Conservation (phyloP, 2,329 filamentous ascomycete genomes). For the Verticillium longisporum region DNA sequence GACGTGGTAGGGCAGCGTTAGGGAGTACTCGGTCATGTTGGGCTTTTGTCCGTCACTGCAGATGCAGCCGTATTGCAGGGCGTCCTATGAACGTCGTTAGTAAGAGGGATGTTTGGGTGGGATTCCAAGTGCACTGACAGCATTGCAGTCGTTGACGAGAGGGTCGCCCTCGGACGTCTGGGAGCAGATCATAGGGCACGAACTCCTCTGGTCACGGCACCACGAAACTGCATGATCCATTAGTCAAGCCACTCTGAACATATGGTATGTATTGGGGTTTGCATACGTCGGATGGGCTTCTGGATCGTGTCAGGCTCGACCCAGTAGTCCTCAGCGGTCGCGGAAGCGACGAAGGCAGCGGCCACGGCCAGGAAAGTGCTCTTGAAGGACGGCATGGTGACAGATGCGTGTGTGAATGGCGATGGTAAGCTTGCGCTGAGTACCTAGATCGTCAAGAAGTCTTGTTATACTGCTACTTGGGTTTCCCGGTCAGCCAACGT, state of each 20-base stretch:
- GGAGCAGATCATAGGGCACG: constrained; percentile 67
- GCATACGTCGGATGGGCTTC: constrained; percentile 43
- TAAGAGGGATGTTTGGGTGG: not conserved
- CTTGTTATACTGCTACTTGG: constrained; percentile 1
- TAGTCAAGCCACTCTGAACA: not conserved
- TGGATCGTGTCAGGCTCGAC: constrained; percentile 59
- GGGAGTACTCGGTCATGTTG: constrained; percentile 69
- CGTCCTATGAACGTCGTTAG: constrained; percentile 28
- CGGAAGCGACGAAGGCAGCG: constrained; percentile 39
- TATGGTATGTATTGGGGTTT: not conserved
- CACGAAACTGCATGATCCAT: constrained; percentile 42
- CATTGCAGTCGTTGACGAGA: constrained; percentile 58
- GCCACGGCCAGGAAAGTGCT: constrained; percentile 47
- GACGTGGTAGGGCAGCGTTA: constrained; percentile 71
- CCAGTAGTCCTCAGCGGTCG: constrained; percentile 41
- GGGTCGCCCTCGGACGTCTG: constrained; percentile 47
- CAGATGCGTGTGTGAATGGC: not conserved
- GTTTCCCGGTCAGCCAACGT: constrained; percentile 9
- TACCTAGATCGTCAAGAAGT: not conserved
- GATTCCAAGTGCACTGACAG: constrained; percentile 39
- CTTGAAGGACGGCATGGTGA: constrained; percentile 49
- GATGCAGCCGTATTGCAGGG: constrained; percentile 64
- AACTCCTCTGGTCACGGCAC: constrained; percentile 56
- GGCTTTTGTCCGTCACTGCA: constrained; percentile 61
- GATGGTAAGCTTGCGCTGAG: not conserved